A percentile compares a stretch with the other conserved stretches of the same genome.
phyloP scores from a whole-genome alignment of 176 grass and related monocot species.

The Oryza rufipogon region DNA sequence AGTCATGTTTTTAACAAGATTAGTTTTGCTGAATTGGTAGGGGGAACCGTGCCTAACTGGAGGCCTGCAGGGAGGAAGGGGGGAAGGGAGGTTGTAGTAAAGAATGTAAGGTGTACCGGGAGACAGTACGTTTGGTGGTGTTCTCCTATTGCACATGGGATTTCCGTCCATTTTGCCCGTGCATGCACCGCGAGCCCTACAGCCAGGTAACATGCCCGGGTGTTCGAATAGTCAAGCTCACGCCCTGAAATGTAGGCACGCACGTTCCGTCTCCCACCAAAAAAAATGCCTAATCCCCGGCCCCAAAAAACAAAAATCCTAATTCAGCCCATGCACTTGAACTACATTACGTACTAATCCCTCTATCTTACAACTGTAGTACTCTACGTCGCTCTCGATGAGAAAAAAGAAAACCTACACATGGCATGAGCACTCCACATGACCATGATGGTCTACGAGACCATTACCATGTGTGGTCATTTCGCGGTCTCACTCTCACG shows the following conservation, averaged over 20 bases:
- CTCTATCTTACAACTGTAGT: not conserved
- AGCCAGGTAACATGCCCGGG: constrained; percentile 29
- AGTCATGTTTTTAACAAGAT: not conserved
- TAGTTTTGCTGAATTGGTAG: not conserved
- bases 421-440: not conserved
- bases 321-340: not conserved
- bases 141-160: not conserved
- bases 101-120: not conserved
- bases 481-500: not conserved
- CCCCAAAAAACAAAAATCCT: not conserved
- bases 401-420: not conserved
- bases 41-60: not conserved
- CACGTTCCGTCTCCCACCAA: not conserved
- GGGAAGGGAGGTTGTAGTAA: too few relatives aligned
- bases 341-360: not conserved
- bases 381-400: not conserved
- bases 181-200: not conserved
- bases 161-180: not conserved
- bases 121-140: not conserved
- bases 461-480: not conserved
- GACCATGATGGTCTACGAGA: not conserved
- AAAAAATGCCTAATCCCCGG: not conserved
- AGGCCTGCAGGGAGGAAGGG: not conserved
- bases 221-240: not conserved
- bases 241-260: not conserved